phyloP scores from a whole-genome alignment of 148 eudicot species.

The Camellia granthamiana region DNA sequence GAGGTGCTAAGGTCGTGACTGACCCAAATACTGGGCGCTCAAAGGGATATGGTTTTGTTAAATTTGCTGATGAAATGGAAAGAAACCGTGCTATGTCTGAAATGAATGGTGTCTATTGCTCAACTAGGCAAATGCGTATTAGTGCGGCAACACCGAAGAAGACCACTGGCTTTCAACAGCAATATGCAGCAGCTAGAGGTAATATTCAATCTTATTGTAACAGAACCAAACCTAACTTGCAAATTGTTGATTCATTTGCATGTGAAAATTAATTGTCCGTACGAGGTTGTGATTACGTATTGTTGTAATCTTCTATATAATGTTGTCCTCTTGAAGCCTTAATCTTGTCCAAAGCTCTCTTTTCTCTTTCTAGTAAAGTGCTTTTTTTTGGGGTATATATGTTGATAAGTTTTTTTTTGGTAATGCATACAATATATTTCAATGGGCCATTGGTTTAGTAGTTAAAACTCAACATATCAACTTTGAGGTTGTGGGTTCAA shows the following conservation, averaged over 20 bases:
- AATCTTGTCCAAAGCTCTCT: background rate
- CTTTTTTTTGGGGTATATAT: background rate
- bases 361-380: background rate
- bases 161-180: conserved; percentile 67
- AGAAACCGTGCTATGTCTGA: conserved; percentile 93
- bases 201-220: conserved; percentile 1
- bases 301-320: background rate
- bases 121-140: conserved; percentile 94
- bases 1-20: conserved; percentile 94
- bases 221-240: conserved; percentile 9
- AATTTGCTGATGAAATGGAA: conserved; percentile 89
- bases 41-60: conserved; percentile 96
- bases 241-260: background rate
- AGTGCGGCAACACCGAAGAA: conserved; percentile 98
- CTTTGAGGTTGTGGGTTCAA: too few relatives aligned
- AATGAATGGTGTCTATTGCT: conserved; percentile 93
- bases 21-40: conserved; percentile 93
- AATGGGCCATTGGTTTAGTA: too few relatives aligned
- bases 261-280: background rate
- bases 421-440: too few relatives aligned
- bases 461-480: too few relatives aligned
- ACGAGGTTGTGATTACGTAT: background rate
- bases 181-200: conserved; percentile 72
- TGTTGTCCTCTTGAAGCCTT: background rate
- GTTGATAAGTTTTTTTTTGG: background rate